Conservation (phyloP, 495 filamentous ascomycete genomes). For the Penicillium lividum region DNA sequence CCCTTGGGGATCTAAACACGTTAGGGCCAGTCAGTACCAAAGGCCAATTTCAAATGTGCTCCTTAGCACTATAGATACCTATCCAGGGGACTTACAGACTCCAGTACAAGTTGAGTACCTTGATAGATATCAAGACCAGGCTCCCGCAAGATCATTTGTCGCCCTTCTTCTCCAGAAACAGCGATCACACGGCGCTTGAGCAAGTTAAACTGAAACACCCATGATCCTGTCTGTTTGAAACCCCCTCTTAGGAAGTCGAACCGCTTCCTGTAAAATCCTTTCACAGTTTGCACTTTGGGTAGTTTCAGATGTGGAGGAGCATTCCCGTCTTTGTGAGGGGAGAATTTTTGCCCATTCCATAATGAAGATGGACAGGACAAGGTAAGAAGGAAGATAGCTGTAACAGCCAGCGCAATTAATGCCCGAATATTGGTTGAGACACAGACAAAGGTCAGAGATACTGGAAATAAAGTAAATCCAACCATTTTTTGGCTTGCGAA, state of each 20-base stretch:
- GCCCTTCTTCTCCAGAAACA: constrained; percentile 9
- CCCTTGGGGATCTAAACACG: background rate
- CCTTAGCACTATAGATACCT: background rate
- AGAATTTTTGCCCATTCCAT: background rate
- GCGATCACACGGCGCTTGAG: constrained; percentile 1
- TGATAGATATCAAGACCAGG: constrained; percentile 7
- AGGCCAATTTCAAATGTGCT: background rate
- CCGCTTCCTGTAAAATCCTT: background rate
- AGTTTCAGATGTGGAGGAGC: background rate
- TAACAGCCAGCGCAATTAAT: background rate
- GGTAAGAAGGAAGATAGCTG: background rate
- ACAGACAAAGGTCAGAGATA: background rate
- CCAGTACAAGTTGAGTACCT: constrained; percentile 1
- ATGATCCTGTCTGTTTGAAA: constrained; percentile 6
- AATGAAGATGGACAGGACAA: background rate
- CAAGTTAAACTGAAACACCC: constrained; percentile 2
- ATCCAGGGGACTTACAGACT: constrained; percentile 3
- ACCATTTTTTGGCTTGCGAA: background rate
- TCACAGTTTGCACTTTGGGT: background rate
- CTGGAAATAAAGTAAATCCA: background rate
- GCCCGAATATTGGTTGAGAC: background rate
- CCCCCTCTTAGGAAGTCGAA: constrained; percentile 8
- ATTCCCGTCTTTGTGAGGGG: background rate
- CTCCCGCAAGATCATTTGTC: constrained; percentile 6
- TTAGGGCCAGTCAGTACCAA: background rate